Evolutionary conservation across 2,329 filamentous ascomycete species (phyloP), one percentile per base, ranked within the genome.

Genomic region (Fusarium torreyae): DNA sequence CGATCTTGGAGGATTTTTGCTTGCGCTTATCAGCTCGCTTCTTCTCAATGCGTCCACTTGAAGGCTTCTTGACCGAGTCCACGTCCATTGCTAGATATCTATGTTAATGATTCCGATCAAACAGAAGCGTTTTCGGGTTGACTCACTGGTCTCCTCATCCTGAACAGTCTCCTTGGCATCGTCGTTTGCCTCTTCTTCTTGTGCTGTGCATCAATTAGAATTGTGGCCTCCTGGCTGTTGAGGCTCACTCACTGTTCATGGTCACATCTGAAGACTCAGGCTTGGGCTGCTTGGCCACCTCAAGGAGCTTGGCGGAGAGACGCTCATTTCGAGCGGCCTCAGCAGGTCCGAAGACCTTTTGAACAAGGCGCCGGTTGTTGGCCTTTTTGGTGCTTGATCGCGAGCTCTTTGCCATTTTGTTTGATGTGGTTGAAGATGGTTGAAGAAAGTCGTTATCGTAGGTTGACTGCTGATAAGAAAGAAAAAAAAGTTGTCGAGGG

Each of bases 331-430:
- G 89, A 45, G 92, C 94, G 74, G 87, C 84, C 79, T 95, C 93
- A 57, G 90, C 89, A 17, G 95, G 95, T 2, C 91, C 93, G 81
- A 97, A 98, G 70, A 98, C 91, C 70, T 89, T 89, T 70, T 88
- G 85, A 80, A 94, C 94, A 70, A 97, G 87, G 74, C 88, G 91
- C 73, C 88, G 86, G 83, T 94, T 94, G 84, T 98, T 98, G 76
- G 87, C 86, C 84, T 98, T 98, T 75, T 86, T 89, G 71, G 88
- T 85, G 78, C 91, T 97, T 70, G 94, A 88, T 79, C 95, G 88
- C 65, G 92, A 85, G 78, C 93, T 92, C 80, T 97, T 98, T 24
- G 94, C 95, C 95, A 98, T 98, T 74, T 57, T 86, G 77, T 55
- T 31, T 43, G 53, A 57, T 24, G 55, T 66, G 52, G 44, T 55